phyloP scores from a whole-genome alignment of 2,329 filamentous ascomycete species.

The Alternaria brassicicola region DNA sequence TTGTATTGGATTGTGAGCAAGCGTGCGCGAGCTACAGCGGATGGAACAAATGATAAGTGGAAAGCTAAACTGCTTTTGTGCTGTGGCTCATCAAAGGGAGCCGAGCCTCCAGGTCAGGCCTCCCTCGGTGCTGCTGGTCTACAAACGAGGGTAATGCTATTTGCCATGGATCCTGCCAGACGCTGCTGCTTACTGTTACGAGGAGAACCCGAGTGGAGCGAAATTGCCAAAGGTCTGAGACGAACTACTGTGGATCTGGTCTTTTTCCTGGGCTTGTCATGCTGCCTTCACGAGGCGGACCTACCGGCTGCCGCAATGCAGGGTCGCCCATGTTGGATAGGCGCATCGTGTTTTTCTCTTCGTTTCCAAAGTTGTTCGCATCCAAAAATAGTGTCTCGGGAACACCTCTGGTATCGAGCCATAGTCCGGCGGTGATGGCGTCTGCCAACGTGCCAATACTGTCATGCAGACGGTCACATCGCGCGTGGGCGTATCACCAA shows the following conservation, averaged over 20 bases:
- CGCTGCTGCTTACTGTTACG: neutral
- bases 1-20: slow-evolving; percentile 21
- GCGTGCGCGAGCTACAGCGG: slow-evolving; percentile 12
- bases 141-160: neutral
- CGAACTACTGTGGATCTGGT: slow-evolving; percentile 1
- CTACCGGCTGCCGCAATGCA: neutral
- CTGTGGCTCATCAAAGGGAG: slow-evolving; percentile 8
- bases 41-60: slow-evolving; percentile 15
- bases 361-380: neutral
- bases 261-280: neutral
- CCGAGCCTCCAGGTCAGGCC: slow-evolving; percentile 11
- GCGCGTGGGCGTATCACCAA: neutral
- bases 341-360: slow-evolving; percentile 1
- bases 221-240: neutral
- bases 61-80: slow-evolving; percentile 9
- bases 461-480: slow-evolving; percentile 1
- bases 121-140: neutral
- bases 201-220: neutral
- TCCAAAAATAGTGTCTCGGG: neutral
- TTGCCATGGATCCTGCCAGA: neutral
- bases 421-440: neutral
- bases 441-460: neutral
- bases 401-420: neutral
- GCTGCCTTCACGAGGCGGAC: neutral
- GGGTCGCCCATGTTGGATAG: neutral